Conservation (phyloP, 257 asterid species). For the Rhazya stricta region DNA sequence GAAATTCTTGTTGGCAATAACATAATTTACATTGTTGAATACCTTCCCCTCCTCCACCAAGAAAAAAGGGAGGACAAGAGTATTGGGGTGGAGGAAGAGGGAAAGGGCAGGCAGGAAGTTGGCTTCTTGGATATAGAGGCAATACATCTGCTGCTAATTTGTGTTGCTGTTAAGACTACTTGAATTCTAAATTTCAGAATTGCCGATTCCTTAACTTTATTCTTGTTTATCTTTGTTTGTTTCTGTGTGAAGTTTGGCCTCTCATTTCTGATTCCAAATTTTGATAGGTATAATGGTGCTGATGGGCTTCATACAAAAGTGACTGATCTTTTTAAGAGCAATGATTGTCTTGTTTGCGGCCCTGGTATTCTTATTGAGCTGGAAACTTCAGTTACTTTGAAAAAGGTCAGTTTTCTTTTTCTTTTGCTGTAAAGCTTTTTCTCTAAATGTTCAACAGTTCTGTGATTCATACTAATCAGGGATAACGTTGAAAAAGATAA, state of each 20-base stretch:
- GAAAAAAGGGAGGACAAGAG: not conserved
- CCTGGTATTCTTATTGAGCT: slow-evolving; percentile 94
- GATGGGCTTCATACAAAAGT: slow-evolving; percentile 94
- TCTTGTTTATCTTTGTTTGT: not conserved
- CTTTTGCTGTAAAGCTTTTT: slow-evolving; percentile 15
- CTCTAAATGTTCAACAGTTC: not conserved
- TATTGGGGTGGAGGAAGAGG: not conserved
- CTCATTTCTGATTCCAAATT: slow-evolving; percentile 4
- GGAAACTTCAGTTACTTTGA: slow-evolving; percentile 65
- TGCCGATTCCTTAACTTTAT: not conserved
- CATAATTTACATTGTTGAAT: not conserved
- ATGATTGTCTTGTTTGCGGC: slow-evolving; percentile 91
- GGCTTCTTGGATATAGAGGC: not conserved
- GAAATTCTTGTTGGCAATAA: not conserved
- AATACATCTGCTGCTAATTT: not conserved
- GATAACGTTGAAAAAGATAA: not conserved
- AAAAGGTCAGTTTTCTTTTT: slow-evolving; percentile 47
- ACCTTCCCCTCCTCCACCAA: not conserved
- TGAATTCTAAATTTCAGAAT: not conserved
- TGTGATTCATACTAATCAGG: not conserved
- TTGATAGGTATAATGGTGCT: slow-evolving; percentile 78
- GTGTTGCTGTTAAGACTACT: not conserved
- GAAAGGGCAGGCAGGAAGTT: not conserved
- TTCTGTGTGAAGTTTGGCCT: slow-evolving; percentile 2
- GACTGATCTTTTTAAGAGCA: slow-evolving; percentile 77